phyloP scores from a whole-genome alignment of 2,329 filamentous ascomycete species.

The Colletotrichum eremochloae region DNA sequence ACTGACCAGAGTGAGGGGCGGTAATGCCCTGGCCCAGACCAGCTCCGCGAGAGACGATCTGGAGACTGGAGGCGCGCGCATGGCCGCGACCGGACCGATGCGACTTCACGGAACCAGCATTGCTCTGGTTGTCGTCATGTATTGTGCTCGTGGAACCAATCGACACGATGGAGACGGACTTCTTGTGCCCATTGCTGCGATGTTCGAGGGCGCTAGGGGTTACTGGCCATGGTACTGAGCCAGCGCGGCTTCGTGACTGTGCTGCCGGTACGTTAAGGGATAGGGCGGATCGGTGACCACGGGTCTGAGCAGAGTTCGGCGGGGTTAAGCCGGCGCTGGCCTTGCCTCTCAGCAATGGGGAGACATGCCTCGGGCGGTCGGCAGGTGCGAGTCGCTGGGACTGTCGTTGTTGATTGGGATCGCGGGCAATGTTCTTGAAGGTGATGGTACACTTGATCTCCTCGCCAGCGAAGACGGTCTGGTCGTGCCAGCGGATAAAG shows the following conservation, averaged over 20 bases:
- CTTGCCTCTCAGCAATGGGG: slow-evolving; percentile 61
- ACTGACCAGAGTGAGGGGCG: slow-evolving; percentile 57
- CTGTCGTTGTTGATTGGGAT: slow-evolving; percentile 51
- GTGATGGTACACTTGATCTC: slow-evolving; percentile 96
- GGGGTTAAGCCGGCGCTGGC: slow-evolving; percentile 60
- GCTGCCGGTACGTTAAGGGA: slow-evolving; percentile 70
- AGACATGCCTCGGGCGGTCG: slow-evolving; percentile 48
- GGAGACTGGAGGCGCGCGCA: slow-evolving; percentile 83
- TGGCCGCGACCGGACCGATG: slow-evolving; percentile 74
- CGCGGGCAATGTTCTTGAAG: slow-evolving; percentile 85
- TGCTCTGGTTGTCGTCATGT: slow-evolving; percentile 59
- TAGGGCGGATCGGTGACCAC: slow-evolving; percentile 76
- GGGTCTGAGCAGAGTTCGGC: slow-evolving; percentile 55
- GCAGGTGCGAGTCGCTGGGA: slow-evolving; percentile 43
- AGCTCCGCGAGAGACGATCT: slow-evolving; percentile 70
- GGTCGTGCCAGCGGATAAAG: slow-evolving; percentile 94
- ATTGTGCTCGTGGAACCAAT: slow-evolving; percentile 70
- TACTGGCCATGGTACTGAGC: slow-evolving; percentile 64
- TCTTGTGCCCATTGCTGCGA: slow-evolving; percentile 73
- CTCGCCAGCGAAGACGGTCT: slow-evolving; percentile 96
- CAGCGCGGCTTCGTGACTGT: slow-evolving; percentile 59
- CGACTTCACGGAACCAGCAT: slow-evolving; percentile 57
- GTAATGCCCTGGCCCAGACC: slow-evolving; percentile 45
- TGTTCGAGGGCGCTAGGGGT: slow-evolving; percentile 47
- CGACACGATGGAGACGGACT: slow-evolving; percentile 86